These are phyloP conservation scores for Colletotrichum sp. DNA, from an alignment of 2,329 filamentous ascomycete species.

Conservation along the genomic window DNA sequence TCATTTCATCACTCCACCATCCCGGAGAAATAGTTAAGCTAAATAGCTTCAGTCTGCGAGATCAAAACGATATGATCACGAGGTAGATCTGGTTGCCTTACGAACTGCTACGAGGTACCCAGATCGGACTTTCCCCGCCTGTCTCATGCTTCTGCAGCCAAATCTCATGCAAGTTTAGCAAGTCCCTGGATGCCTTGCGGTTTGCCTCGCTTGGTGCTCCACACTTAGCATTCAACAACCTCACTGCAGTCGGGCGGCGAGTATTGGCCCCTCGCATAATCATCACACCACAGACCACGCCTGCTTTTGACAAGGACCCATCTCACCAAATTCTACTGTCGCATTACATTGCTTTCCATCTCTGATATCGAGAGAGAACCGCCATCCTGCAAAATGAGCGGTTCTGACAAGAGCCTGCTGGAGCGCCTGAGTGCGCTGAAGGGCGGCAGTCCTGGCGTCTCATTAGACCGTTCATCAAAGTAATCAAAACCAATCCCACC, in stretches of 20 bases:
- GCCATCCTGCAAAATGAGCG: neutral
- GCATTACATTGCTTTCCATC: neutral
- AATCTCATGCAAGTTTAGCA: neutral
- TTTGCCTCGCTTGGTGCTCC: slow-evolving; percentile 3
- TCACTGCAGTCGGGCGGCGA: neutral
- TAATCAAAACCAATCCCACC: slow-evolving; percentile 32
- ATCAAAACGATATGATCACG: neutral
- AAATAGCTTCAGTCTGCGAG: neutral
- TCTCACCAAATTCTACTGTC: neutral
- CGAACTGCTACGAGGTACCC: neutral
- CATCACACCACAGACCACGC: neutral
- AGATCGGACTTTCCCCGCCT: neutral
- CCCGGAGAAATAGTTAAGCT: neutral
- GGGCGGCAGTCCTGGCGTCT: slow-evolving; percentile 31
- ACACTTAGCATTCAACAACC: neutral
- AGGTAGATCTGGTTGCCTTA: neutral
- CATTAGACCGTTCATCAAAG: slow-evolving; percentile 38
- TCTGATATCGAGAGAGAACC: neutral
- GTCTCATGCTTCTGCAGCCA: neutral
- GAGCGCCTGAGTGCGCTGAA: slow-evolving; percentile 61
- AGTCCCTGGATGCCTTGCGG: slow-evolving; percentile 9
- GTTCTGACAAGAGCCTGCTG: slow-evolving; percentile 51
- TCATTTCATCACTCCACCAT: neutral
- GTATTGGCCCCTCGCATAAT: neutral
- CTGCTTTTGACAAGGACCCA: neutral